Base-by-base conservation (phyloP, 352 stramenopile genomes). In the Phytopythium ostracodes region DNA sequence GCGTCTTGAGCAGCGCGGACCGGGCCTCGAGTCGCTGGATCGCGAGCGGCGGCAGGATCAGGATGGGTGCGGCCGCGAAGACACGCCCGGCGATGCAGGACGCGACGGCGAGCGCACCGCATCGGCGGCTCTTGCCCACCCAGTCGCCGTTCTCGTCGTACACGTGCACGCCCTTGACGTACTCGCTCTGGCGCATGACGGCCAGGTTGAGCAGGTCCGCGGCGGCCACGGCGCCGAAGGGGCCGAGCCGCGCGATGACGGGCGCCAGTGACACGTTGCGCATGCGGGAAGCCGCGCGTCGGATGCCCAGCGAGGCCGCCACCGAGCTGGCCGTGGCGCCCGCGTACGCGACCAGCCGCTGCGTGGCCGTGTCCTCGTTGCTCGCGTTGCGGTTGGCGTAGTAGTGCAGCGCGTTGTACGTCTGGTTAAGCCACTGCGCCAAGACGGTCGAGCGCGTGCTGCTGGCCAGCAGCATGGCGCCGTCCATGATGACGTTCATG, bases 401-500 rank as follows among this genome's bases (percentile, higher is more conserved):
- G 70, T 96, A 96, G 70, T 96, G 87, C 58, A 94, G 68, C n/a
- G 87, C 87, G 60, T 96, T 96, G 77, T 96, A 96, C 44, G 84
- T 92, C 67, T 96, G 87, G 64, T 96, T 96, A 47, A 96, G 81
- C 85, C 81, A 93, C 60, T 96, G 87, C 33, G 83, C 83, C 20
- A 89, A 77, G 63, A 94, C 67, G 22, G 85, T 93, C 56, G 81
- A 77, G 49, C 64, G 53, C 12, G 82, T 88, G 36, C 79, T 80
- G 53, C 75, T 78, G 49, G 87, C 87, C 58, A 91, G 66, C 51
- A 96, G 70, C 87, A 96, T 96, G 42, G 73, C 71, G 59, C 79
- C 83, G 63, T 96, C 87, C 65, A 96, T 83, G 49, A 88, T 64
- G 63, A 92, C 75, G 66, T 93, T 93, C 80, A 94, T 92, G 31